Base-by-base conservation (phyloP, 2,329 filamentous ascomycete species). In the Cercospora zeina region DNA sequence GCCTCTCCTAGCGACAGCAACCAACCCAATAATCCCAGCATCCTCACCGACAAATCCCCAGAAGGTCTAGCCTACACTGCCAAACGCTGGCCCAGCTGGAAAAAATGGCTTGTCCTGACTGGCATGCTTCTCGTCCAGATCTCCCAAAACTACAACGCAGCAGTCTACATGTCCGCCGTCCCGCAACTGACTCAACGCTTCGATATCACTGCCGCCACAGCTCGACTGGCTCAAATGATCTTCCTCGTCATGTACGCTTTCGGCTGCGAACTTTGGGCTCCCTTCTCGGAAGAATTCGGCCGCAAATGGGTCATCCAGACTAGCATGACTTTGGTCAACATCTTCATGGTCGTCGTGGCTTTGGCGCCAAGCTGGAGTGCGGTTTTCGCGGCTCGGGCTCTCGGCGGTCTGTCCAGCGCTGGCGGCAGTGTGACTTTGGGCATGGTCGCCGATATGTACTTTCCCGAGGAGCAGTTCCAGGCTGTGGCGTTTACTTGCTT, bases 181-280 rank as follows among this genome's bases (percentile, higher is more conserved):
- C 66, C 65, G 4, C 76, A 75, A n/a, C 77, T 84, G 62, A 79
- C 83, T 0, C 78, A 87, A 19, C 82, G 91, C 64, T 95, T 90
- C 67, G 68, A 77, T 51, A 87, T 93, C 64, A 88, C 86, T 64
- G 78, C 79, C 30, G 88, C 91, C 74, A 85, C 83, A 3, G 89
- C 87, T 4, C 85, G 89, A 59, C 83, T 85, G 61, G 90, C 90
- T 72, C 89, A 89, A 62, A 88, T 89, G 77, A 85, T 92, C 65
- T 95, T 93, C 77, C 77, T 96, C 39, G 82, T 95, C 55, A 76
- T 87, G 1, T 95, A 96, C 74, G 90, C 90, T 37, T 93, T 95
- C 73, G 91, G 91, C 36, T 95, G 91, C 74, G 91, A 95, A 75
- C 82, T 93, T 0, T 95, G 91, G 91, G 91, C 91, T 0, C 91